Conservation (phyloP, 1,284 basidiomycete genomes). For the Apiotrichum veenhuisii region DNA sequence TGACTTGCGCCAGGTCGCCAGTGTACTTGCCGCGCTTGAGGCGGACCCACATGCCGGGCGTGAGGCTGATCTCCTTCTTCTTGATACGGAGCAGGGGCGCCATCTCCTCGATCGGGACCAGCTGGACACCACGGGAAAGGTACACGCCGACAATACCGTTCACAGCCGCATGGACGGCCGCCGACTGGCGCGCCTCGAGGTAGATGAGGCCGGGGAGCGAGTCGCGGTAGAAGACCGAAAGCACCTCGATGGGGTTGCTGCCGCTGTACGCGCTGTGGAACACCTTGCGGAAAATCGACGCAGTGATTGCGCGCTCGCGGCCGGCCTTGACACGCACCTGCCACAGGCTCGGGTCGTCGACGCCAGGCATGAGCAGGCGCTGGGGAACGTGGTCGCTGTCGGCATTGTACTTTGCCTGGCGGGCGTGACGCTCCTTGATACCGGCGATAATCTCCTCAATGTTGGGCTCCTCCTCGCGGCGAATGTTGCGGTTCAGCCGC, state of each 20-base stretch:
- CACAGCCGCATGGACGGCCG: conserved; percentile 80
- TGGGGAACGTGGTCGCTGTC: conserved; percentile 94
- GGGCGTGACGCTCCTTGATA: conserved; percentile 74
- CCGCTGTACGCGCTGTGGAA: conserved; percentile 46
- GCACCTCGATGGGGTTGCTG: conserved; percentile 72
- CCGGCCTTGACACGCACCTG: conserved; percentile 91
- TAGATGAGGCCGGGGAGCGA: conserved; percentile 94
- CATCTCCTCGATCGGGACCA: conserved; percentile 98
- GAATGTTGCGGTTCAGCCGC: conserved; percentile 68
- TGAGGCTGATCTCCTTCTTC: conserved; percentile 83
- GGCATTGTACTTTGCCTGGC: conserved; percentile 70
- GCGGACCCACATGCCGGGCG: conserved; percentile 89
- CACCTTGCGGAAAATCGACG: conserved; percentile 90
- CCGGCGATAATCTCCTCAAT: conserved; percentile 82
- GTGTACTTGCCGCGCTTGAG: conserved; percentile 90
- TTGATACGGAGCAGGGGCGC: conserved; percentile 92
- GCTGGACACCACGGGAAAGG: conserved; percentile 65
- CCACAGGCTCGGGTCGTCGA: conserved; percentile 94
- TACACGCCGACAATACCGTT: conserved; percentile 91
- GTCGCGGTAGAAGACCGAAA: conserved; percentile 92
- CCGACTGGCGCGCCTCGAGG: conserved; percentile 84
- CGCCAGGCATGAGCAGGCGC: conserved; percentile 91
- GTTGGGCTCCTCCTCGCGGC: conserved; percentile 75
- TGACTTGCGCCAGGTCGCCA: conserved; percentile 91
- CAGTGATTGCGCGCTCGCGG: conserved; percentile 85